Conservation (phyloP, 495 filamentous ascomycete species). For the Alectoria sarmentosa region DNA sequence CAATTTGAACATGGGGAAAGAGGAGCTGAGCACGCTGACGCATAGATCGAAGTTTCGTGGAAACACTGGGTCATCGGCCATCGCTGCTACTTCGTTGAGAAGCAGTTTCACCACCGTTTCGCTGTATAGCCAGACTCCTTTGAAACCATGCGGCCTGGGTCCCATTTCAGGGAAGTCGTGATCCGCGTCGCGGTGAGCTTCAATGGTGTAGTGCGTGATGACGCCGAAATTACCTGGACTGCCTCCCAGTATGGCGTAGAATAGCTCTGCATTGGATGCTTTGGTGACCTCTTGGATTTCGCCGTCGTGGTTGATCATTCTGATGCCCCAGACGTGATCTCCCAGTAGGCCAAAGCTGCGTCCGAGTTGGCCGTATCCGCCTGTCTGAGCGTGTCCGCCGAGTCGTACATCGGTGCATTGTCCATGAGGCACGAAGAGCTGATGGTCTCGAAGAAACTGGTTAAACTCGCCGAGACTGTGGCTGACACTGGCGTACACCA, state of each 20-base stretch:
- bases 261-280: slow-evolving; percentile 31
- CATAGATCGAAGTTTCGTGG: slow-evolving; percentile 39
- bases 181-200: slow-evolving; percentile 32
- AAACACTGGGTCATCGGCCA: slow-evolving; percentile 35
- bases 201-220: slow-evolving; percentile 36
- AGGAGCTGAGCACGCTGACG: slow-evolving; percentile 36
- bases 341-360: slow-evolving; percentile 39
- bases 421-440: slow-evolving; percentile 36
- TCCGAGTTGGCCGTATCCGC: slow-evolving; percentile 35
- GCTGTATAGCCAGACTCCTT: no score
- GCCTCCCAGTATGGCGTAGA: slow-evolving; percentile 37
- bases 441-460: no score
- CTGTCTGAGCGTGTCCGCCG: slow-evolving; percentile 39
- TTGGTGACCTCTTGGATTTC: slow-evolving; percentile 35
- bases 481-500: not conserved
- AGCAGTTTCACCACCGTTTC: no score
- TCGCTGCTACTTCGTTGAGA: slow-evolving; percentile 19
- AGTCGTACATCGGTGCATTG: slow-evolving; percentile 38
- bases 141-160: no score
- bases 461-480: no score
- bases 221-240: slow-evolving; percentile 39
- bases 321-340: slow-evolving; percentile 35
- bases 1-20: slow-evolving; percentile 30
- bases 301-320: slow-evolving; percentile 36
- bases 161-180: slow-evolving; percentile 8